Percentiles rank a stretch among this genome's conserved stretches.
These are phyloP conservation scores for Termitomyces sp. DNA, from an alignment of 768 basidiomycete genomes.

Conservation along the genomic window DNA sequence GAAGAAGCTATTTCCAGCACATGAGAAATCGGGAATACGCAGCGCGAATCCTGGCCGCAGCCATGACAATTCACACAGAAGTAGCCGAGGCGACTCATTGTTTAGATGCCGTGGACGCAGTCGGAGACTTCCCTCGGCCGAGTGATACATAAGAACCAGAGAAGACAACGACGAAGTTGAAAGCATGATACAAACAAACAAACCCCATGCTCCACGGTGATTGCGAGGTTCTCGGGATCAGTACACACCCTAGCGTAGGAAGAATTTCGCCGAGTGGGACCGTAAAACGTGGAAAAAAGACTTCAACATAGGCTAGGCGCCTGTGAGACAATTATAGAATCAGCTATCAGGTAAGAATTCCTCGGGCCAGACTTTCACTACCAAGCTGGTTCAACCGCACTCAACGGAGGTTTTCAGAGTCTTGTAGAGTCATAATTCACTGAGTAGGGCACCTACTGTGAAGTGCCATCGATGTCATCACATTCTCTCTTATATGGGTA, in stretches of 20 bases:
- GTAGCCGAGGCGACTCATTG: neutral
- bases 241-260: neutral
- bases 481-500: slow-evolving; percentile 78
- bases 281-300: neutral
- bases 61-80: neutral
- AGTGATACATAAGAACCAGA: neutral
- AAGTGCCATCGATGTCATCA: slow-evolving; percentile 28
- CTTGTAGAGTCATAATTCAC: neutral
- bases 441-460: slow-evolving; percentile 29
- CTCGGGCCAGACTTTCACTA: neutral
- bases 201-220: neutral
- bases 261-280: neutral
- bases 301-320: neutral
- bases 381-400: slow-evolving; percentile 7
- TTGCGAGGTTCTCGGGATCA: slow-evolving; percentile 7
- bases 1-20: neutral
- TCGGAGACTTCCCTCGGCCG: neutral
- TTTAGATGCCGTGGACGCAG: neutral
- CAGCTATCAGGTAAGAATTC: slow-evolving; percentile 4
- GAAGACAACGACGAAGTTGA: neutral
- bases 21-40: neutral
- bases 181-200: neutral
- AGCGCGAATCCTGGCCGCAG: neutral
- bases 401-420: slow-evolving; percentile 2
- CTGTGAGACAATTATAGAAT: neutral